Base-by-base conservation (phyloP, 2,329 filamentous ascomycete genomes). In the Aspergillus arachidicola region DNA sequence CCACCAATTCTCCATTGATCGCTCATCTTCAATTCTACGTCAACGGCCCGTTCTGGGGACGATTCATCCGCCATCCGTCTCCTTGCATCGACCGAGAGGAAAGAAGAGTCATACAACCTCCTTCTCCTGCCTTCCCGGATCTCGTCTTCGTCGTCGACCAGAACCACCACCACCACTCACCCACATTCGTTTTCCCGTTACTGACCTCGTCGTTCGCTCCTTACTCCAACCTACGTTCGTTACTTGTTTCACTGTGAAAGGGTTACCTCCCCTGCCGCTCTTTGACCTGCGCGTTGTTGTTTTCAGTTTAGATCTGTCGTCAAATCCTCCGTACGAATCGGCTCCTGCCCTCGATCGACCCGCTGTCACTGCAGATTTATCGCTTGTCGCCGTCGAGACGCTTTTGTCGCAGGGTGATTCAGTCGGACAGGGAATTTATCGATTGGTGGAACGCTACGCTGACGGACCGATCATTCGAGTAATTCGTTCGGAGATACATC, bases 151-250 rank as follows among this genome's bases (percentile, higher is more conserved):
- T 43, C 48, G 58, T 58, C 46, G 57, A 57, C 57, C 60, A 53
- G 16, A 56, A 56, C 61, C 34, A 58, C 61, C 58, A 30, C 14
- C 32, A n/a, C 56, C 45, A 48, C 51, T 41, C 53, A 36, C 62
- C 56, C 56, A 60, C 61, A 21, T 14, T 55, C 59, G 46, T 61
- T 64, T 65, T 46, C 34, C 50, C 28, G 26, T 59, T 64, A 38
- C 62, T 68, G 67, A 70, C 64, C 9, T 63, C 63, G 66, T 72
- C 71, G 66, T 66, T 73, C 72, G 67, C 67, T 74, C 66, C 66
- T 70, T 68, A 70, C 68, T 59, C 60, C 63, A 58, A 54, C 54
- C 34, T 11, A 70, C 72, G 61, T 64, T 74, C 72, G 69, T 71
- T 74, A 71, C 59, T 56, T 57, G 55, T 43, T 57, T 64, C 57